These are phyloP conservation scores for Suillus bovinus DNA, from an alignment of 768 basidiomycete species.

Conservation along the genomic window DNA sequence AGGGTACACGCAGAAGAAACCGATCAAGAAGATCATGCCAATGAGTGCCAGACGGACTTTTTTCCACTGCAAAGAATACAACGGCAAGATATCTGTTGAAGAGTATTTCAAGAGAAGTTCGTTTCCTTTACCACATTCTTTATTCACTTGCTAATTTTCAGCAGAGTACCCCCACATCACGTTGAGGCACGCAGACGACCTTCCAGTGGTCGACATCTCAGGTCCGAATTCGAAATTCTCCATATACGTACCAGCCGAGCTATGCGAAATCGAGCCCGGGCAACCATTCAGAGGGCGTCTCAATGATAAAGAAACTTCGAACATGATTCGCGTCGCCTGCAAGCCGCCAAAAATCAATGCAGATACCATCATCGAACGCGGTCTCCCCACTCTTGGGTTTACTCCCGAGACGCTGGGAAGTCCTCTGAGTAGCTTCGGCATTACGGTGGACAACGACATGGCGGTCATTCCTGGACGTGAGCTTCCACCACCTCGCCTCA, in stretches of 20 bases:
- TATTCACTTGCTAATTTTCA: constrained; percentile 15
- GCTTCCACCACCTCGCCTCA: constrained; percentile 56
- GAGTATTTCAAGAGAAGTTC: constrained; percentile 62
- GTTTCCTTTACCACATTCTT: constrained; percentile 13
- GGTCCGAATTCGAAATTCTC: constrained; percentile 30
- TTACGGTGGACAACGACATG: constrained; percentile 60
- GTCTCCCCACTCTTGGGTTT: constrained; percentile 58
- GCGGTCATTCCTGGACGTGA: constrained; percentile 63
- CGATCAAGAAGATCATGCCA: constrained; percentile 39
- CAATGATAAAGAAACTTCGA: constrained; percentile 54
- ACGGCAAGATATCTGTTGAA: constrained; percentile 56
- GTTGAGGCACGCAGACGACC: constrained; percentile 44
- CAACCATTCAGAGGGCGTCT: constrained; percentile 64
- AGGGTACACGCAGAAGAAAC: constrained; percentile 52
- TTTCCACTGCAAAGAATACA: constrained; percentile 62
- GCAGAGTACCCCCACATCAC: constrained; percentile 57
- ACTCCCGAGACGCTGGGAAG: constrained; percentile 32
- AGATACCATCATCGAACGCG: constrained; percentile 53
- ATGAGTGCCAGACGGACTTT: constrained; percentile 44
- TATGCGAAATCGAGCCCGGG: constrained; percentile 64
- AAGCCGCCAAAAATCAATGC: constrained; percentile 63
- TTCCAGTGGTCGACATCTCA: constrained; percentile 59
- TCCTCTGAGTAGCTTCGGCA: constrained; percentile 53
- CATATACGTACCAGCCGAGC: constrained; percentile 61
- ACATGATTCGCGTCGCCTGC: constrained; percentile 72